These are phyloP conservation scores for Ambrosia trifida DNA, from an alignment of 129 eudicot species.

Conservation along the genomic window DNA sequence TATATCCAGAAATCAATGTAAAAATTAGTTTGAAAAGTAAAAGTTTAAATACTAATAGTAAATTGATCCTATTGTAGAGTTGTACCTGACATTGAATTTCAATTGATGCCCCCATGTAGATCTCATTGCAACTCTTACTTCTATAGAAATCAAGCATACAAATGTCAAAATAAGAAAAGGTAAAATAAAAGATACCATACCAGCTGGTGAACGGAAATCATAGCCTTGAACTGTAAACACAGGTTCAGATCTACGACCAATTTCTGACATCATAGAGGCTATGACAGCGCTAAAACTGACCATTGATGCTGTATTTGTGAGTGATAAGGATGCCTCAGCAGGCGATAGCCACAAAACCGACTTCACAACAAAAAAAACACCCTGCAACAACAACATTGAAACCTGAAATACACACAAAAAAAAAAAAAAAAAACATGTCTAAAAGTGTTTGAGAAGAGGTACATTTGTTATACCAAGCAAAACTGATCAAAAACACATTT, in stretches of 20 bases:
- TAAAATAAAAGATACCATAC: constrained; percentile 38
- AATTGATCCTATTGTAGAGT: too few relatives aligned
- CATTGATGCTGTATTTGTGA: constrained; percentile 80
- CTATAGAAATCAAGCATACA: too few relatives aligned
- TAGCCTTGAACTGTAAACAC: constrained; percentile 77
- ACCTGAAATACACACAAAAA: too few relatives aligned
- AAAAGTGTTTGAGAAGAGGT: too few relatives aligned
- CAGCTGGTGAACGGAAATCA: constrained; percentile 87
- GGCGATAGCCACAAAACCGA: constrained; percentile 97
- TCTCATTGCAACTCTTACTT: too few relatives aligned
- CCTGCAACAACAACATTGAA: constrained; percentile 90
- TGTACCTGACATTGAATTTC: too few relatives aligned
- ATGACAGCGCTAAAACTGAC: constrained; percentile 95
- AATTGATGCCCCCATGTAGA: too few relatives aligned
- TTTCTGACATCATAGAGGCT: constrained; percentile 84
- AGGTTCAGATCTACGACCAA: constrained; percentile 96
- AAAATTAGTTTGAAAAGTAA: neutral
- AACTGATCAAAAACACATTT: too few relatives aligned
- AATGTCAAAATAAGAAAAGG: neutral
- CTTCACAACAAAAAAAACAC: constrained; percentile 93
- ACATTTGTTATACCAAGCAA: too few relatives aligned
- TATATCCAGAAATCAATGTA: constrained; percentile 3
- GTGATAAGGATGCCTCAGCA: constrained; percentile 69
- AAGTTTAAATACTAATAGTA: neutral
- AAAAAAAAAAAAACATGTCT: too few relatives aligned